These are phyloP conservation scores for Aspergillus jensenii DNA, from an alignment of 2,329 filamentous ascomycete species.

Conservation along the genomic window DNA sequence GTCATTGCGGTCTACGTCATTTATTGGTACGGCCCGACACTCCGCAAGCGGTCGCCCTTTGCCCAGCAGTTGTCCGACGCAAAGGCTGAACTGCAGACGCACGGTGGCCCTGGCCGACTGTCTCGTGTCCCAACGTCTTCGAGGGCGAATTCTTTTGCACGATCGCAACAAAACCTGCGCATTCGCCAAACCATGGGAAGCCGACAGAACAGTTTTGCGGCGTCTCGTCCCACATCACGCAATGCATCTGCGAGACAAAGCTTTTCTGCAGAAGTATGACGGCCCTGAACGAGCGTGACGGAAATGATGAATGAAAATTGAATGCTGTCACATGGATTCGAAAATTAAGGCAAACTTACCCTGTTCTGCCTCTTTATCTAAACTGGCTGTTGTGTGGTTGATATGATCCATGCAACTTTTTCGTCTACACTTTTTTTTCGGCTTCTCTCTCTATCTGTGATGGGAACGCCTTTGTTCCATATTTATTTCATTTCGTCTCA, in stretches of 20 bases:
- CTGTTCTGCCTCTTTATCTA: too few species aligned
- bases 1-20: conserved; percentile 65
- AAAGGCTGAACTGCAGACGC: conserved; percentile 31
- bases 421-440: not conserved
- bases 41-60: conserved; percentile 63
- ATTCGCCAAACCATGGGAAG: conserved; percentile 37
- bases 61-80: conserved; percentile 61
- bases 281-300: not conserved
- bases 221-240: conserved; percentile 32
- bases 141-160: conserved; percentile 39
- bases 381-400: too few species aligned
- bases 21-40: conserved; percentile 62
- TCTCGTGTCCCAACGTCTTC: conserved; percentile 37
- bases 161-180: conserved; percentile 39
- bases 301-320: conserved; percentile 7
- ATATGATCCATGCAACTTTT: too few species aligned
- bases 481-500: conserved; percentile 3
- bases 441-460: not conserved
- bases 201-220: conserved; percentile 33
- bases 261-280: conserved; percentile 7
- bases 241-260: conserved; percentile 33
- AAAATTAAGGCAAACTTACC: not conserved
- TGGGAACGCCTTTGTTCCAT: not conserved
- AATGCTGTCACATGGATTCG: not conserved
- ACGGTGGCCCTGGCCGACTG: conserved; percentile 25